Evolutionary conservation across 345 rosid genomes (phyloP), one percentile per base, ranked within the genome.

Genomic region (Lepidium sativum): DNA sequence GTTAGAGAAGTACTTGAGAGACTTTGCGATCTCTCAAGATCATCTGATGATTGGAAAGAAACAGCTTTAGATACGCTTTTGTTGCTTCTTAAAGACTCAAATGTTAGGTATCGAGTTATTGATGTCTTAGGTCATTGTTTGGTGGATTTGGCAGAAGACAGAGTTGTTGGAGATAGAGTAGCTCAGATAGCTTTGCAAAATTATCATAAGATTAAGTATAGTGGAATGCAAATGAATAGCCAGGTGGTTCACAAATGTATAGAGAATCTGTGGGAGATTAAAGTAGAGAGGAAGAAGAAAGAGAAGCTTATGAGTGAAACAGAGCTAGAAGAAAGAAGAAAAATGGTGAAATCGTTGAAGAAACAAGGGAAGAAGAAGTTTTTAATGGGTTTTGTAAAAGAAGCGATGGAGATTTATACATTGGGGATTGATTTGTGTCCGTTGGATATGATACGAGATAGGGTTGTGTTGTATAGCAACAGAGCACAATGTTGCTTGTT

Each of bases 401-500:
- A 78, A 60, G 86, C 87, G 5, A 56, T 70, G 16, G 48, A 25
- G 42, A 74, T 73, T 40, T 91, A 88, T 42, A 64, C 85, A 1
- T 62, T 76, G 38, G 95, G 88, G 33, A 60, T 88, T 49, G 81
- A 76, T 33, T 70, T 81, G 60, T 91, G 90, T 65, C 77, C 86
- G 61, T 37, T 86, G 44, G 75, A 70, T 60, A 68, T 73, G 83
- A 54, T 77, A 52, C 63, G 70, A 56, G 95, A 91, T 69, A 88
- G 88, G 8, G 70, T 86, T 35, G 95, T 88, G 65, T 74, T 88
- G 68, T 56, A 80, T 57, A 88, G 96, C 62, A 88, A 88, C 52
- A 79, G 96, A 64, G 88, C 95, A 10, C 98, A 91, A 74, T 79
- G 96, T 77, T 72, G 54, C 75, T 72, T 91, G 81, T 41, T 83